Base-by-base conservation (phyloP, 768 basidiomycete species). In the Suillus placidus region DNA sequence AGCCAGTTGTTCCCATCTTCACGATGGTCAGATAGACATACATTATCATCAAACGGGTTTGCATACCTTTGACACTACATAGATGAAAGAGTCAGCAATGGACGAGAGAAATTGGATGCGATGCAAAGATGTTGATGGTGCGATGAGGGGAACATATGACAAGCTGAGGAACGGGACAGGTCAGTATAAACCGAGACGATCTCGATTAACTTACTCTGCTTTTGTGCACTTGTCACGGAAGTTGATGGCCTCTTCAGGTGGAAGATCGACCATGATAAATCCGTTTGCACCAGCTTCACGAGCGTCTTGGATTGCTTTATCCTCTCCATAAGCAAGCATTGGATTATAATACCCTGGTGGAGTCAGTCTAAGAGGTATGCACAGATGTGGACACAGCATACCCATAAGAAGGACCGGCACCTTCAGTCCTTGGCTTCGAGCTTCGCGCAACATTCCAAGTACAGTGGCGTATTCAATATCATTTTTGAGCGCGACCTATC, bases 1-100 rank as follows among this genome's bases (percentile, higher is more conserved):
- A 97, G 37, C 97, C 97, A 2, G 97, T 99, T 2, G 94, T 97
- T 16, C 97, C 97, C 97, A 99, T 99, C 94, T 91, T 64, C 79
- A 64, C 20, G 64, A 61, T 61, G 43, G 35, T 73, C 42, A 69
- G 58, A 57, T 30, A 47, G n/a, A 30, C 34, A 34, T 2, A 32
- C n/a, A 6, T n/a, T 14, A 13, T 45, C 13, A 32, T 32, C 3
- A 34, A 58, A 30, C 51, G 9, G 67, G 38, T 26, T 26, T 60
- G 69, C 79, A 45, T 71, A 92, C 95, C 83, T 94, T 97, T 57
- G 96, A 97, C n/a, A 98, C 96, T 56, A 99, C 88, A 76, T 99
- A 99, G 68, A 99, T 94, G 83, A 99, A 99, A 3, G 91, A 89
- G 77, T 99, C 97, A 20, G 97, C 97, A 70, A 99, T 98, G 9